Base-by-base conservation (phyloP, 148 eudicot genomes). In the Rhododendron simsii region DNA sequence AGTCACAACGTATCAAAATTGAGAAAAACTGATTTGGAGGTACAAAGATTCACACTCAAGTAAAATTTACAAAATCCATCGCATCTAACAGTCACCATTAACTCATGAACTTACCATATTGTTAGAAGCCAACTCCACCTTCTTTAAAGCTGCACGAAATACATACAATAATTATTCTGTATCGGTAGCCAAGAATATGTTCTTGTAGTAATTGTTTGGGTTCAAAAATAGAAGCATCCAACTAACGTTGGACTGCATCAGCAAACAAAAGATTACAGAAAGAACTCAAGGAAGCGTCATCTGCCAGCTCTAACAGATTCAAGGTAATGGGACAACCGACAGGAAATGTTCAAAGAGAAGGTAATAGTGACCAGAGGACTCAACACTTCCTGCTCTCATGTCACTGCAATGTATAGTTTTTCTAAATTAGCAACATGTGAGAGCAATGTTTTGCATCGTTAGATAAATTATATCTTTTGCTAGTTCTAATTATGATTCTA, bases 81-180 rank as follows among this genome's bases (percentile, higher is more conserved):
- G 13, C 53, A 23, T 39, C 55, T 59, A 78, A n/a, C 8, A 26
- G 16, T 51, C 30, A 35, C 57, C n/a, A 26, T 57, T 73, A 20
- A 53, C 33, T 83, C 44, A 51, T 77, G 63, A 87, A 85, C 91
- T 87, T 87, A 94, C 98, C 91, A 45, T 76, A 87, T 89, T 84
- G 84, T 87, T 84, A 55, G 90, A 85, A 78, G 89, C 83, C 81
- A 81, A 37, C 84, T 90, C 90, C 45, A 59, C 86, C 86, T 86
- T 90, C 90, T 86, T 89, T 30, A 53, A 78, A 84, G 93, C 98
- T 93, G 95, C 59, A 82, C 6, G 14, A 84, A 86, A 30, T 18
- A 85, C 48, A 44, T 80, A 82, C 8, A 81, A 51, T 37, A 45
- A 45, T 87, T 74, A 89, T 44, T 78, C 35, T 18, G 53, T 7